Percentiles rank a stretch among this genome's conserved stretches.
These are phyloP conservation scores for Sorghum bicolor DNA, from an alignment of 176 grass and related monocot genomes.

Conservation along the genomic window DNA sequence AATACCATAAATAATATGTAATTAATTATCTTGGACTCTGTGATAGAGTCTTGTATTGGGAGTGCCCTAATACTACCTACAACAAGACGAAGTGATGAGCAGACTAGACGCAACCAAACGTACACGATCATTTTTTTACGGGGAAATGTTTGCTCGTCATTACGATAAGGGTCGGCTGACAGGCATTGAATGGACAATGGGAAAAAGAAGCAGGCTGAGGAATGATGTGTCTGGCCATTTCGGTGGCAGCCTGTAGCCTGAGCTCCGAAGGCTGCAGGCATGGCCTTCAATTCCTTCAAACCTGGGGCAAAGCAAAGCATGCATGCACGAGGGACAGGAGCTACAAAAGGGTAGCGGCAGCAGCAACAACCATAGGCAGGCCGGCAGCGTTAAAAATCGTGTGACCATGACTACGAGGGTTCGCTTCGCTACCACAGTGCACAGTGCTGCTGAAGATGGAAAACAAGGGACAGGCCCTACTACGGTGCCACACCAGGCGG, in stretches of 20 bases:
- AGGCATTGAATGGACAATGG: neutral
- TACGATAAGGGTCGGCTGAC: neutral
- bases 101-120: neutral
- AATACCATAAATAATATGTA: no score
- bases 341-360: conserved; percentile 45
- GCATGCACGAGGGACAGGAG: conserved; percentile 5
- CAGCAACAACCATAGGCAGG: conserved; percentile 26
- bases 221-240: conserved; percentile 42
- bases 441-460: neutral
- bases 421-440: neutral
- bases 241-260: neutral
- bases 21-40: no score
- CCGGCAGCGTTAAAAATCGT: conserved; percentile 38
- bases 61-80: no score
- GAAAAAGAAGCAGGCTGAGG: neutral
- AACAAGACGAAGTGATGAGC: neutral
- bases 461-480: conserved; percentile 19
- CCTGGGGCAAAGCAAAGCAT: neutral
- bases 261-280: neutral
- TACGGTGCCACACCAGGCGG: no score
- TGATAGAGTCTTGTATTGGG: no score
- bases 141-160: neutral
- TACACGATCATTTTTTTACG: neutral
- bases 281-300: conserved; percentile 28
- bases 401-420: conserved; percentile 36